Conservation (phyloP, 208 protist species). For the Vickermania ingenoplastis region DNA sequence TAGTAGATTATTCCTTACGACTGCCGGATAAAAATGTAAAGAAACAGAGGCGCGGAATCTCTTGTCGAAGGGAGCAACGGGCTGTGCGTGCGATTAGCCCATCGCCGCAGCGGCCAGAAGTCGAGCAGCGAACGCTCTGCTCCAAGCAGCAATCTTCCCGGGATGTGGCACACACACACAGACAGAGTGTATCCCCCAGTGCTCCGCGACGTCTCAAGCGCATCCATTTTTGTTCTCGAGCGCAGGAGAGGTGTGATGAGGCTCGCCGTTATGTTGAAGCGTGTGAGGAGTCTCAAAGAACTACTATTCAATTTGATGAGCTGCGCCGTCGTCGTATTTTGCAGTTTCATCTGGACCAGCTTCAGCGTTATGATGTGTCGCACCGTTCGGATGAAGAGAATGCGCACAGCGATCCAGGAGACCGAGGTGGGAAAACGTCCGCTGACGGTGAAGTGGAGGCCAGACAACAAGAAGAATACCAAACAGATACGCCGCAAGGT, state of each 20-base stretch:
- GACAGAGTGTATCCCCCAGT: not conserved
- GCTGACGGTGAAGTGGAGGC: not conserved
- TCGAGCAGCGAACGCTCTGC: not conserved
- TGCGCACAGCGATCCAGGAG: not conserved
- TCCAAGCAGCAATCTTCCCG: not conserved
- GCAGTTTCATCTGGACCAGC: not conserved
- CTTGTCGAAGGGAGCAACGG: not conserved
- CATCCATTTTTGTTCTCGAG: not conserved
- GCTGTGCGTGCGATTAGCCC: not conserved
- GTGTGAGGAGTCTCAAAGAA: slow-evolving; percentile 22
- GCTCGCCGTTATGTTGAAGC: slow-evolving; percentile 10
- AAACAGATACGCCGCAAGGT: too few species aligned
- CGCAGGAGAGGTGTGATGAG: slow-evolving; percentile 3
- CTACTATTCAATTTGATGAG: slow-evolving; percentile 20
- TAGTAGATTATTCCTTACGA: not conserved
- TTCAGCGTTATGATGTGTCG: not conserved
- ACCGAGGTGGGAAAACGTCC: not conserved
- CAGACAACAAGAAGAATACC: too few species aligned
- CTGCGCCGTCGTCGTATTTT: not conserved
- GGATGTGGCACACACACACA: not conserved
- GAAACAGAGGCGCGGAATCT: not conserved
- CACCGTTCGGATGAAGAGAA: not conserved
- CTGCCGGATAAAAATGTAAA: not conserved
- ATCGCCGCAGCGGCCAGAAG: not conserved
- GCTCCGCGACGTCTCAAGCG: not conserved